These are phyloP conservation scores for Cercospora zeae-maydis DNA, from an alignment of 2,329 filamentous ascomycete genomes.

Conservation along the genomic window DNA sequence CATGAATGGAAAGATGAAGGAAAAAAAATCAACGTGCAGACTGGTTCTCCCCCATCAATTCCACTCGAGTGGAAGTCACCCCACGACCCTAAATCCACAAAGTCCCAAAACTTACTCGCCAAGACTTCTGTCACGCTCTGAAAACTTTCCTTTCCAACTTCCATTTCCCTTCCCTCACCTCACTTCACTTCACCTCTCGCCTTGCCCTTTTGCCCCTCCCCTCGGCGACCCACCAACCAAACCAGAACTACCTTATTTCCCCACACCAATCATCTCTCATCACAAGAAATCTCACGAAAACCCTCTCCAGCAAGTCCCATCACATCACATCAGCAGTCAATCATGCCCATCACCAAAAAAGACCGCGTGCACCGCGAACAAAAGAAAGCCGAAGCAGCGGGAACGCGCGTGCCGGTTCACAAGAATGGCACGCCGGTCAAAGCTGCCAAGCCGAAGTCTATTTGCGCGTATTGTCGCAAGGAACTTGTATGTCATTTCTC, in stretches of 20 bases:
- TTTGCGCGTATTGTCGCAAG: conserved; percentile 34
- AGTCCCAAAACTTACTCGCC: not conserved
- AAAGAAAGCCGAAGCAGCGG: conserved; percentile 54
- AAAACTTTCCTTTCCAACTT: not conserved
- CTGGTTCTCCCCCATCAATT: not conserved
- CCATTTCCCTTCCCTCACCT: not conserved
- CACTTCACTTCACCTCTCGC: not conserved
- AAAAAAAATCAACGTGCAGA: not conserved
- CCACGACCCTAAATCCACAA: not conserved
- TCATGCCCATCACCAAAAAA: conserved; percentile 51
- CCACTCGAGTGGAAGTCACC: not conserved
- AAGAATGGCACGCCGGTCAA: conserved; percentile 56
- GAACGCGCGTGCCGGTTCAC: conserved; percentile 53
- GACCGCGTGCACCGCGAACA: conserved; percentile 54
- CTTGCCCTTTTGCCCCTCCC: no score
- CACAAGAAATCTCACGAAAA: not conserved
- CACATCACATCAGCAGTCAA: conserved; percentile 2
- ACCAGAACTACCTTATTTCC: no score
- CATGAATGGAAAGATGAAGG: not conserved
- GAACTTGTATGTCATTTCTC: conserved; percentile 25
- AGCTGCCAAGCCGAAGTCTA: conserved; percentile 51
- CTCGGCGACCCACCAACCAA: not conserved
- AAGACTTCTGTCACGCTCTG: conserved; percentile 1
- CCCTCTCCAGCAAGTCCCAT: not conserved
- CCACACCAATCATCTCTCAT: not conserved